Evolutionary conservation across 257 asterid genomes (phyloP).

Genomic region (Nicotiana knightiana): DNA sequence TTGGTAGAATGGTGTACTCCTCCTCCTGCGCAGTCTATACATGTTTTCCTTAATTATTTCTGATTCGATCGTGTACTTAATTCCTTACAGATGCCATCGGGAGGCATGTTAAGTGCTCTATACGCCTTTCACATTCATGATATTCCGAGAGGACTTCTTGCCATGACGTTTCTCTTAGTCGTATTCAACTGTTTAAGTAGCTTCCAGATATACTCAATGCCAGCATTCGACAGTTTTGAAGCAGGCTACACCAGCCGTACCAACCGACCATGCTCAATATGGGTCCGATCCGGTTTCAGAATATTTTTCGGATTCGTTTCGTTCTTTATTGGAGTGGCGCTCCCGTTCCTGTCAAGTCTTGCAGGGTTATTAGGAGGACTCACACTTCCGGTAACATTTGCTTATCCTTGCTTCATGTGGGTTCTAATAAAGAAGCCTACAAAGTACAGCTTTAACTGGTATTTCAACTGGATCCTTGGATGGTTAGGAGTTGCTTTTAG

Average conservation of each 20-base stretch:
- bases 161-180: constrained; percentile 76
- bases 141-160: constrained; percentile 77
- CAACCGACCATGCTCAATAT: constrained; percentile 83
- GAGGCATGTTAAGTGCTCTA: constrained; percentile 77
- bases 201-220: constrained; percentile 98
- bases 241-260: constrained; percentile 90
- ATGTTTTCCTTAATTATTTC: neutral
- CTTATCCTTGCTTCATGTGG: constrained; percentile 99
- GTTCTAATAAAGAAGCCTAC: constrained; percentile 71
- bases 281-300: constrained; percentile 97
- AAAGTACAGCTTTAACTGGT: constrained; percentile 83
- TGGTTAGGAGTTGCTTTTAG: constrained; percentile 92
- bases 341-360: constrained; percentile 89
- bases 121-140: constrained; percentile 77
- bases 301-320: constrained; percentile 77
- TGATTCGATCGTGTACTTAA: neutral
- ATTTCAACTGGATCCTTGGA: constrained; percentile 77
- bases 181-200: constrained; percentile 99
- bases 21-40: neutral
- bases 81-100: constrained; percentile 75
- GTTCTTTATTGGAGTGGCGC: constrained; percentile 84
- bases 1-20: neutral
- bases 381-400: constrained; percentile 96
- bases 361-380: constrained; percentile 95
- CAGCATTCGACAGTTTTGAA: constrained; percentile 92